A percentile compares a stretch with the other conserved stretches of the same genome.
These are phyloP conservation scores for Pseudocercospora ulei DNA, from an alignment of 2,329 filamentous ascomycete genomes.

Conservation along the genomic window DNA sequence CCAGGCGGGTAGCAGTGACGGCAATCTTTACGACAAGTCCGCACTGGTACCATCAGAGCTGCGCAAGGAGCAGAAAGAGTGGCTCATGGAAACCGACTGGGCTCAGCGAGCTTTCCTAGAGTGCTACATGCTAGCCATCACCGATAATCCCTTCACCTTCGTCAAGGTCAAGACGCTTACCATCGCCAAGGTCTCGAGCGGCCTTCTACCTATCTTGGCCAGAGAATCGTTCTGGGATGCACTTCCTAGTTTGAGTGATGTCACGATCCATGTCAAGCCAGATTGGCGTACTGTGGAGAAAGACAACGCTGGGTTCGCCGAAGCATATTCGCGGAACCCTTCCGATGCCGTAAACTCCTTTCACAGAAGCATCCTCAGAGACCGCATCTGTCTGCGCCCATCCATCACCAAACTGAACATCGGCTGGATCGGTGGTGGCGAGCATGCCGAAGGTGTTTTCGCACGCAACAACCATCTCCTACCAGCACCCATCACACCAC, in stretches of 20 bases:
- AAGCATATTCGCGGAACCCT: conserved; percentile 45
- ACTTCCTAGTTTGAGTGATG: conserved; percentile 46
- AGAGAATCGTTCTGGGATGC: conserved; percentile 53
- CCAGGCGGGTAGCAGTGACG: conserved; percentile 25
- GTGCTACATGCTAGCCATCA: conserved; percentile 56
- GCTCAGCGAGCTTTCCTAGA: conserved; percentile 59
- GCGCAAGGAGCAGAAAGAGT: conserved; percentile 56
- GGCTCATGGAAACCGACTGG: conserved; percentile 59
- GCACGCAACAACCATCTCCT: conserved; percentile 55
- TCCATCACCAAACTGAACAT: conserved; percentile 53
- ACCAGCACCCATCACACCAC: conserved; percentile 48
- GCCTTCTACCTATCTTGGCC: conserved; percentile 49
- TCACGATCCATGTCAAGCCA: conserved; percentile 54
- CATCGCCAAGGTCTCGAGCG: conserved; percentile 55
- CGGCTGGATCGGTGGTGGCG: conserved; percentile 59
- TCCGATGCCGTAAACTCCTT: conserved; percentile 46
- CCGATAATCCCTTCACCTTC: conserved; percentile 51
- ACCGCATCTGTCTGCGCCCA: conserved; percentile 37
- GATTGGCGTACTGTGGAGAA: conserved; percentile 55
- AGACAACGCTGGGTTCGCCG: conserved; percentile 44
- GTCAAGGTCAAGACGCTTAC: conserved; percentile 49
- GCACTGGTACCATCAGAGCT: conserved; percentile 48
- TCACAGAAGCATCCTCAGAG: conserved; percentile 42
- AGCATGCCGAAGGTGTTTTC: conserved; percentile 53
- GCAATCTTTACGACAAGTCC: conserved; percentile 22